These are phyloP conservation scores for Hypoxylon perforatum DNA, from an alignment of 495 filamentous ascomycete genomes.

Conservation along the genomic window DNA sequence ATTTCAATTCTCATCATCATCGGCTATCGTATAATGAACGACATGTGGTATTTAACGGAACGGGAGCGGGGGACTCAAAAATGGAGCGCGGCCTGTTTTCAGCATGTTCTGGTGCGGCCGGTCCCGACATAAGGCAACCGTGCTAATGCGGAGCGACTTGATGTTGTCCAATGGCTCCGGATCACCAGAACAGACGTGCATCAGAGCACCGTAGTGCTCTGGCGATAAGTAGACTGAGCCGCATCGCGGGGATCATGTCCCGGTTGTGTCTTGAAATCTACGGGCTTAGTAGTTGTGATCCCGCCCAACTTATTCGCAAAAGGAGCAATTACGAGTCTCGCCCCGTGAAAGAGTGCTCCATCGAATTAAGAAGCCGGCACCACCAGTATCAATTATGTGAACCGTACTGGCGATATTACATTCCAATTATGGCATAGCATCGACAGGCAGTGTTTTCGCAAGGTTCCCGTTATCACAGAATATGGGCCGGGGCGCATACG, in stretches of 20 bases:
- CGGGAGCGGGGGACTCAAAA: neutral
- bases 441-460: slow-evolving; percentile 1
- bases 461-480: slow-evolving; percentile 22
- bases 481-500: slow-evolving; percentile 40
- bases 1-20: neutral
- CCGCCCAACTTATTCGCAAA: slow-evolving; percentile 1
- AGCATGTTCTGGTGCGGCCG: slow-evolving; percentile 3
- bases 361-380: neutral
- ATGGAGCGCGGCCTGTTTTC: slow-evolving; percentile 25
- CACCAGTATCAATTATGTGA: slow-evolving; percentile 2
- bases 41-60: neutral
- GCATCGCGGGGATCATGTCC: slow-evolving; percentile 18
- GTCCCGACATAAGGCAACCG: slow-evolving; percentile 32
- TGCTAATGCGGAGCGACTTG: slow-evolving; percentile 30
- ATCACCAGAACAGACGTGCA: slow-evolving; percentile 32
- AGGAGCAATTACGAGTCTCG: neutral
- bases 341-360: neutral
- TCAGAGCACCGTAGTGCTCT: slow-evolving; percentile 41
- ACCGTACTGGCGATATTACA: slow-evolving; percentile 10
- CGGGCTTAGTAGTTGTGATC: neutral
- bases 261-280: neutral
- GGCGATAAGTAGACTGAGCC: slow-evolving; percentile 23
- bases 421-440: slow-evolving; percentile 20
- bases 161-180: slow-evolving; percentile 31
- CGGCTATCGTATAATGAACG: neutral